These are phyloP conservation scores for Tricholoma sp. DNA, from an alignment of 768 basidiomycete species.

Conservation along the genomic window DNA sequence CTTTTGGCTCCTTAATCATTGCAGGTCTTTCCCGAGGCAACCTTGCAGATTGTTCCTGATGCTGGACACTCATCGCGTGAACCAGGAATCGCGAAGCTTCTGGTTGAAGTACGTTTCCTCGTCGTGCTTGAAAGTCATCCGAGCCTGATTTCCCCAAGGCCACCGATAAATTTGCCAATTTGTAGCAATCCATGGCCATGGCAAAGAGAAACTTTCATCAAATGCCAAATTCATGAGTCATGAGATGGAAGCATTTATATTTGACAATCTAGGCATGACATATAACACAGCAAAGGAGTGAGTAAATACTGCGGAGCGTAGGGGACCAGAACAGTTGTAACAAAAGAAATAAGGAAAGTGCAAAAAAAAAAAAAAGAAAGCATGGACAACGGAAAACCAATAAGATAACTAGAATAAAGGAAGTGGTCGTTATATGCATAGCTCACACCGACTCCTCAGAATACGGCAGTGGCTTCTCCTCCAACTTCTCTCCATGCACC, in stretches of 20 bases:
- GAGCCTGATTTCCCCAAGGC: constrained; percentile 23
- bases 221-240: no score
- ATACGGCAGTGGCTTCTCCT: constrained; percentile 33
- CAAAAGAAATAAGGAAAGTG: constrained; percentile 6
- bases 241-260: neutral
- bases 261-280: neutral
- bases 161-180: constrained; percentile 38
- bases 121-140: constrained; percentile 5
- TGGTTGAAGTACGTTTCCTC: constrained; percentile 56
- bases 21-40: constrained; percentile 73
- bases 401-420: constrained; percentile 6
- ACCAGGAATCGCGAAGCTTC: constrained; percentile 56
- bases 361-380: no score
- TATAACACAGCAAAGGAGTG: neutral
- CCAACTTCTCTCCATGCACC: constrained; percentile 62
- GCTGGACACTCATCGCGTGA: constrained; percentile 88
- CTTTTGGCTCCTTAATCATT: neutral
- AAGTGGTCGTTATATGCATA: neutral
- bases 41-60: constrained; percentile 71
- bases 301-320: neutral
- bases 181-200: neutral
- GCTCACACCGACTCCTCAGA: constrained; percentile 21
- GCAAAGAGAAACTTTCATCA: neutral
- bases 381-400: neutral
- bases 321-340: neutral